phyloP scores from a whole-genome alignment of 2,329 filamentous ascomycete genomes.

The Aaosphaeria pasadenensis region DNA sequence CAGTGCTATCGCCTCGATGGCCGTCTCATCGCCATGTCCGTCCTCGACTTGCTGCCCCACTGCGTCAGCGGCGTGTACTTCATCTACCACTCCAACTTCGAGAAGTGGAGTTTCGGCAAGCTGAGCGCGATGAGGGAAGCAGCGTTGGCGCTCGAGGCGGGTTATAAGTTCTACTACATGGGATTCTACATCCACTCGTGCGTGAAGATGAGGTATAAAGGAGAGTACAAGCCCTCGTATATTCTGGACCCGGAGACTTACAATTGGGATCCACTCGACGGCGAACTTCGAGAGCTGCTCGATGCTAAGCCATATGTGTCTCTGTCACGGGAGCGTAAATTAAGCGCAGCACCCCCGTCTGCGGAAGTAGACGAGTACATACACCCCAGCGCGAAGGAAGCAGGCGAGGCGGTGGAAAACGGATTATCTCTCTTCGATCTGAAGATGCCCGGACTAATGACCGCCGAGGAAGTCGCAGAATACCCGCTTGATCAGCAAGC shows the following conservation, averaged over 20 bases:
- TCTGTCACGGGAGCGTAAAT: constrained; percentile 33
- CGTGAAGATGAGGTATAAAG: constrained; percentile 82
- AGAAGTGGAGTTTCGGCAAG: constrained; percentile 69
- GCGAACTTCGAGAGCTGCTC: constrained; percentile 49
- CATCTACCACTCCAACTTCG: constrained; percentile 73
- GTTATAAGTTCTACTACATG: constrained; percentile 78
- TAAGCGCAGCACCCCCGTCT: neutral
- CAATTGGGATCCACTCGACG: constrained; percentile 60
- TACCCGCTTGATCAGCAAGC: constrained; percentile 58
- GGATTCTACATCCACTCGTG: constrained; percentile 81
- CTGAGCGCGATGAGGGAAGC: constrained; percentile 73
- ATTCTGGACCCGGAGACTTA: constrained; percentile 68
- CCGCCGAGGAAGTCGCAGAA: constrained; percentile 50
- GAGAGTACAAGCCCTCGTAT: constrained; percentile 71
- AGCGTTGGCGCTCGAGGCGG: constrained; percentile 63
- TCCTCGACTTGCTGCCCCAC: constrained; percentile 73
- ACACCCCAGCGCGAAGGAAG: constrained; percentile 24
- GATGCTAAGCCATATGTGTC: constrained; percentile 57
- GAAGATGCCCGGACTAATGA: constrained; percentile 65
- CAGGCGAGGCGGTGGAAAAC: constrained; percentile 29
- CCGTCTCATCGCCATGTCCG: constrained; percentile 69
- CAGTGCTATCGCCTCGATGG: constrained; percentile 80
- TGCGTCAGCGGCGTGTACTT: constrained; percentile 82
- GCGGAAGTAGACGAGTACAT: constrained; percentile 18
- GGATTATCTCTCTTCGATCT: constrained; percentile 56